Percentiles rank a stretch among this genome's conserved stretches.
phyloP scores from a whole-genome alignment of 2,329 filamentous ascomycete species.

The Pseudogymnoascus sp. region DNA sequence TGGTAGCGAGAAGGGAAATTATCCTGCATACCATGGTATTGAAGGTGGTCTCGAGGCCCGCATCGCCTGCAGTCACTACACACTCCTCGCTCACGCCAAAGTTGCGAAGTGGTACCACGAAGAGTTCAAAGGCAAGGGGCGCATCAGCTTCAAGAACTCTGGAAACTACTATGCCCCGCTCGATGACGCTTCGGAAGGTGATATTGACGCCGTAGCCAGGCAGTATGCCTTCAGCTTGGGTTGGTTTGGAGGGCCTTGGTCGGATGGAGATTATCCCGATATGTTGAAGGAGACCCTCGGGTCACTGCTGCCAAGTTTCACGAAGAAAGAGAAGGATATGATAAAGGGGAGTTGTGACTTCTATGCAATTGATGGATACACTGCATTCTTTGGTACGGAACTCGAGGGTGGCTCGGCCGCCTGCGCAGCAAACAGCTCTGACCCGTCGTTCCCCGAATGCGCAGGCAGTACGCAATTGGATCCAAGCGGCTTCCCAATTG shows the following conservation, averaged over 20 bases:
- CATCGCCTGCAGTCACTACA: slow-evolving; percentile 38
- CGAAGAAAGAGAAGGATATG: slow-evolving; percentile 32
- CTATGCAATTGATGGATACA: slow-evolving; percentile 34
- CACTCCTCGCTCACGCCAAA: slow-evolving; percentile 36
- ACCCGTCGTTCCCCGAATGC: slow-evolving; percentile 36
- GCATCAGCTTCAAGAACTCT: slow-evolving; percentile 37
- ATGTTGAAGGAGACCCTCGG: slow-evolving; percentile 34
- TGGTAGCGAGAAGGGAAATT: slow-evolving; percentile 32
- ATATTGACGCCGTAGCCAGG: slow-evolving; percentile 32
- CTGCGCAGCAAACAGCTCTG: slow-evolving; percentile 34
- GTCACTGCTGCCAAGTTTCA: slow-evolving; percentile 32
- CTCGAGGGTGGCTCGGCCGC: slow-evolving; percentile 30
- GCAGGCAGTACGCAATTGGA: slow-evolving; percentile 28
- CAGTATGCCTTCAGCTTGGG: slow-evolving; percentile 36
- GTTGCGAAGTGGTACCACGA: slow-evolving; percentile 39
- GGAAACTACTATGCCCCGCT: slow-evolving; percentile 36
- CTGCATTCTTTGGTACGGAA: slow-evolving; percentile 26
- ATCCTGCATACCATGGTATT: slow-evolving; percentile 37
- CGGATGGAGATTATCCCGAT: slow-evolving; percentile 36
- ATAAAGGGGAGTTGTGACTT: slow-evolving; percentile 39
- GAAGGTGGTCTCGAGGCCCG: slow-evolving; percentile 34
- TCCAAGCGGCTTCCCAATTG: slow-evolving; percentile 37
- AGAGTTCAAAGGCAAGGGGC: slow-evolving; percentile 35
- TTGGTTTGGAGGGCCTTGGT: slow-evolving; percentile 41
- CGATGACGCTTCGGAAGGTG: slow-evolving; percentile 27